Evolutionary conservation across 495 filamentous ascomycete species (phyloP).

Genomic region (Lichina pygmaea): DNA sequence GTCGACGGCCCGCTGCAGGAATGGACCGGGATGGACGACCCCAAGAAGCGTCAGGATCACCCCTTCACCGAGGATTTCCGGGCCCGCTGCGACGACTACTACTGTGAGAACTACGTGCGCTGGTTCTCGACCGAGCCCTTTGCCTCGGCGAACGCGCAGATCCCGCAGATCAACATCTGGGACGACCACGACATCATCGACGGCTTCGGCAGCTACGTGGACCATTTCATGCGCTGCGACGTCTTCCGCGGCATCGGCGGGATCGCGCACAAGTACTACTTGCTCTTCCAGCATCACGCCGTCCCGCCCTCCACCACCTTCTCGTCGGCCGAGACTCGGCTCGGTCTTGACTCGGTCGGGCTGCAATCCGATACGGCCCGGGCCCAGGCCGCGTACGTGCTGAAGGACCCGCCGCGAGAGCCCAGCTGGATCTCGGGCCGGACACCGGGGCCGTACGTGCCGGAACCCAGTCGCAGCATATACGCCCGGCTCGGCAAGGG

Average conservation of each 20-base stretch:
- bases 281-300: constrained; percentile 83
- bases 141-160: constrained; percentile 55
- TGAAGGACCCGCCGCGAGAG: constrained; percentile 22
- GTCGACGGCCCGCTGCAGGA: constrained; percentile 48
- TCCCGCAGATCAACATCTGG: constrained; percentile 86
- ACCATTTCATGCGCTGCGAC: constrained; percentile 77
- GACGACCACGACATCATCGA: constrained; percentile 86
- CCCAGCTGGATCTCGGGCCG: constrained; percentile 56
- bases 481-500: constrained; percentile 63
- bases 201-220: constrained; percentile 77
- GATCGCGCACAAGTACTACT: constrained; percentile 60
- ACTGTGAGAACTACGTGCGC: constrained; percentile 63
- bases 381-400: constrained; percentile 19
- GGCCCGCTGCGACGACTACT: constrained; percentile 61
- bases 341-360: constrained; percentile 36
- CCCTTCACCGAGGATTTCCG: constrained; percentile 50
- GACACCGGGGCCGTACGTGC: constrained; percentile 52
- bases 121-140: constrained; percentile 80
- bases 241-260: constrained; percentile 83
- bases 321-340: constrained; percentile 38
- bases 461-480: constrained; percentile 52
- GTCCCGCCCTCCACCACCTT: constrained; percentile 60
- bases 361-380: too few relatives aligned
- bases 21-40: constrained; percentile 66
- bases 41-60: constrained; percentile 51